Conservation (phyloP, 129 eudicot species). For the Chrysanthemum lavandulifolium region DNA sequence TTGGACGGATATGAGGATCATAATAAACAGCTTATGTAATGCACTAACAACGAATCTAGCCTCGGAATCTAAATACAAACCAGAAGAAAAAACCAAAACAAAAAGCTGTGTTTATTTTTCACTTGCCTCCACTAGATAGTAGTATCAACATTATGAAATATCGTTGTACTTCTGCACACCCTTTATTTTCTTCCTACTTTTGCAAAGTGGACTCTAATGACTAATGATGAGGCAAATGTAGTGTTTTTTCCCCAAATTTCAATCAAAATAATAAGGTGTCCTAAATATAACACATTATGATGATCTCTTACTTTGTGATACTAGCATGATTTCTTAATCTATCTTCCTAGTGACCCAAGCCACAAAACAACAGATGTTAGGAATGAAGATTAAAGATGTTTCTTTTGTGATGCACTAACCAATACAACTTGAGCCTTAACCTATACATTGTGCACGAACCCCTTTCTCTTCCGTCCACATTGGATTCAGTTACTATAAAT, state of each 20-base stretch:
- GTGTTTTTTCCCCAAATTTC: too few species aligned
- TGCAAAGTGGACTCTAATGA: not conserved
- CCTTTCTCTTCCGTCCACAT: not conserved
- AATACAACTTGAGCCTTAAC: too few species aligned
- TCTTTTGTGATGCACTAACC: not conserved
- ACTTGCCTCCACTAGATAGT: not conserved
- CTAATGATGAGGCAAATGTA: too few species aligned
- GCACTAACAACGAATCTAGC: slow-evolving; percentile 7
- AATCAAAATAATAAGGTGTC: too few species aligned
- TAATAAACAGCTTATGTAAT: slow-evolving; percentile 2
- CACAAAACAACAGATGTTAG: not conserved
- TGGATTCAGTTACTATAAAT: not conserved
- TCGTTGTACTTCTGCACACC: not conserved
- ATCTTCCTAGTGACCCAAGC: not conserved
- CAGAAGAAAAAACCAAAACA: not conserved
- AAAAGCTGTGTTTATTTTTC: not conserved
- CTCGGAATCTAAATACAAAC: not conserved
- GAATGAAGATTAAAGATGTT: too few species aligned
- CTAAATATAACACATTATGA: too few species aligned
- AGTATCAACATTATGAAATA: not conserved
- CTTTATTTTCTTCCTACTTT: too few species aligned
- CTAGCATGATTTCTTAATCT: not conserved
- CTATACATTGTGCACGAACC: not conserved
- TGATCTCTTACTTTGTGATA: too few species aligned
- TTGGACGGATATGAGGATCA: not conserved